Conservation (phyloP, 225 moss, liverwort and hornwort genomes). For the Sphagnum contortum region DNA sequence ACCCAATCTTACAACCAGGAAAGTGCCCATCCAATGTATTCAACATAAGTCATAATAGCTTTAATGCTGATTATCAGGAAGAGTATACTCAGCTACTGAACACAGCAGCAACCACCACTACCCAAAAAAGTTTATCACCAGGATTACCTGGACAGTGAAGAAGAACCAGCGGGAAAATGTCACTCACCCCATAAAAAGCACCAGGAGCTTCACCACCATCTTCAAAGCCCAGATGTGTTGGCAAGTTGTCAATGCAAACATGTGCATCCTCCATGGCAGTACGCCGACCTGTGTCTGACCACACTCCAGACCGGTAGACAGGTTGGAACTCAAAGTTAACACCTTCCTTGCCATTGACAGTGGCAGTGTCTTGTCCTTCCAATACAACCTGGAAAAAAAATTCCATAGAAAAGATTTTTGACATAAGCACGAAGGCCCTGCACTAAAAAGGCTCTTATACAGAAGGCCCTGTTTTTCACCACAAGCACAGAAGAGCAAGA, state of each 20-base stretch:
- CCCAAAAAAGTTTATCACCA: background rate
- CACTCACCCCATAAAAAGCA: constrained; percentile 88
- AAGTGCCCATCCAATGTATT: background rate
- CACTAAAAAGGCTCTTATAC: background rate
- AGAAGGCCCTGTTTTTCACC: constrained; percentile 11
- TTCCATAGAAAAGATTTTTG: background rate
- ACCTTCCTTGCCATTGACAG: constrained; percentile 23
- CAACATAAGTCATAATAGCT: background rate
- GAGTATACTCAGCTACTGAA: background rate
- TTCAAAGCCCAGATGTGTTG: constrained; percentile 25
- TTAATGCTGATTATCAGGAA: background rate
- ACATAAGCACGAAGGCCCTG: too few species aligned
- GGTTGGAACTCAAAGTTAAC: constrained; percentile 13
- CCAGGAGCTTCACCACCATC: constrained; percentile 16
- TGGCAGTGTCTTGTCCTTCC: constrained; percentile 12
- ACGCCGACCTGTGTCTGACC: constrained; percentile 64
- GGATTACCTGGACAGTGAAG: background rate
- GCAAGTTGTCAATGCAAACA: constrained; percentile 64
- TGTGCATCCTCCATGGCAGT: constrained; percentile 87
- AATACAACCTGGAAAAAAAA: constrained; percentile 30
- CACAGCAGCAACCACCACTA: constrained; percentile 4
- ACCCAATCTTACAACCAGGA: too few species aligned
- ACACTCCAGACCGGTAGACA: constrained; percentile 85
- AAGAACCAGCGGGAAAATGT: background rate
- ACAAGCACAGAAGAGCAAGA: constrained; percentile 7